Evolutionary conservation across 1,284 basidiomycete genomes (phyloP).

Genomic region (Cryptococcus sp.): DNA sequence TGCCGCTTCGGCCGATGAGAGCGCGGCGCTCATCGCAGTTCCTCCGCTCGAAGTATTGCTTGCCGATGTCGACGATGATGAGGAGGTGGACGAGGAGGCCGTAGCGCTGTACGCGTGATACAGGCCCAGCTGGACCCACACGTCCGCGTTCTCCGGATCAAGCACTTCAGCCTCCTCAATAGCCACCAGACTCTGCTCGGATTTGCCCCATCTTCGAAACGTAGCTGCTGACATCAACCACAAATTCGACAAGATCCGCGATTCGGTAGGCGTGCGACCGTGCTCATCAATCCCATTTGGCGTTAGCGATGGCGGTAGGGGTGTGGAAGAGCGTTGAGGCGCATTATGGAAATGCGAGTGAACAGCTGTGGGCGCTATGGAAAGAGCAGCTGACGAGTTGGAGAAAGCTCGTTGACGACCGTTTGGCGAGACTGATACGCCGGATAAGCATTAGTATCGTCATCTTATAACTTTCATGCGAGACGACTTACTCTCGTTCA

Average conservation of each 20-base stretch:
- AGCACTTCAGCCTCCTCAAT: slow-evolving; percentile 93
- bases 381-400: slow-evolving; percentile 28
- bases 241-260: slow-evolving; percentile 74
- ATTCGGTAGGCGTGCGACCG: slow-evolving; percentile 63
- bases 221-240: slow-evolving; percentile 95
- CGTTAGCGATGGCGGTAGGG: slow-evolving; percentile 14
- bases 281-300: slow-evolving; percentile 9
- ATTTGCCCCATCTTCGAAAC: slow-evolving; percentile 83
- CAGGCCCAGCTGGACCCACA: slow-evolving; percentile 91
- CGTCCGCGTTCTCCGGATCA: slow-evolving; percentile 80
- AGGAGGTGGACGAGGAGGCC: too few relatives aligned
- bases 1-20: slow-evolving; percentile 54
- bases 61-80: too few relatives aligned
- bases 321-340: slow-evolving; percentile 20
- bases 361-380: slow-evolving; percentile 71
- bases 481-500: too few relatives aligned
- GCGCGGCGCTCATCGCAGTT: not conserved
- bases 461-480: not conserved
- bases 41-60: not conserved
- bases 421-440: not conserved
- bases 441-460: slow-evolving; percentile 1
- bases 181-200: slow-evolving; percentile 83
- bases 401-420: slow-evolving; percentile 29
- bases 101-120: slow-evolving; percentile 59
- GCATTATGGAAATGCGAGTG: slow-evolving; percentile 65